A percentile compares a stretch with the other conserved stretches of the same genome.
Evolutionary conservation across 2,329 filamentous ascomycete species (phyloP).

Genomic region (Fusarium foetens): DNA sequence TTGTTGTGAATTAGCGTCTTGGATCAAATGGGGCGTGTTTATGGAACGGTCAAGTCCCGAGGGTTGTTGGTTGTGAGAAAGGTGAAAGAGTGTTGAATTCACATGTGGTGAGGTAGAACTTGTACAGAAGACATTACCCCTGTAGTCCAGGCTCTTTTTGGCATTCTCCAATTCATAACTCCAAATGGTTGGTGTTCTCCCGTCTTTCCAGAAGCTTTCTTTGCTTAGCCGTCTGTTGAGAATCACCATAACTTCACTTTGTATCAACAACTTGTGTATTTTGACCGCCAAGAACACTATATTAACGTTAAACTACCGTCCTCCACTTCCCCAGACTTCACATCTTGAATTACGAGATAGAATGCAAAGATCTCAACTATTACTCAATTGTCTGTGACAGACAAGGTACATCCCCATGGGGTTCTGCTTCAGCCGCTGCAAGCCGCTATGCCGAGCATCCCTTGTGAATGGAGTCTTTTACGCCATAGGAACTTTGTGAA

Average conservation of each 20-base stretch:
- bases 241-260: not conserved
- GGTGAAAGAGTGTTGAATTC: not conserved
- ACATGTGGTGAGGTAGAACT: not conserved
- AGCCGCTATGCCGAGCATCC: conserved; percentile 20
- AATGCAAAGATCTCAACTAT: conserved; percentile 19
- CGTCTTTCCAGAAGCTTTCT: conserved; percentile 15
- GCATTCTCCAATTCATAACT: conserved; percentile 9
- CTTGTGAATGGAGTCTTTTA: conserved; percentile 1
- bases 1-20: not conserved
- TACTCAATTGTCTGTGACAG: conserved; percentile 24
- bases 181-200: conserved; percentile 3
- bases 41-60: conserved; percentile 11
- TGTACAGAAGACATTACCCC: not conserved
- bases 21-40: not conserved
- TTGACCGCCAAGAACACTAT: not conserved
- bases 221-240: not conserved
- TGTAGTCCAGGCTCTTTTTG: not conserved
- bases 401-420: conserved; percentile 29
- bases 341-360: conserved; percentile 26
- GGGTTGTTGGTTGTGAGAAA: not conserved
- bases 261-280: not conserved
- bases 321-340: conserved; percentile 33
- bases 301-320: not conserved
- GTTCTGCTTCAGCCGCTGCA: conserved; percentile 24
- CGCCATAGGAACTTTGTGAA: not conserved